These are phyloP conservation scores for Capsella bursapastoris DNA, from an alignment of 345 rosid species.

Conservation along the genomic window DNA sequence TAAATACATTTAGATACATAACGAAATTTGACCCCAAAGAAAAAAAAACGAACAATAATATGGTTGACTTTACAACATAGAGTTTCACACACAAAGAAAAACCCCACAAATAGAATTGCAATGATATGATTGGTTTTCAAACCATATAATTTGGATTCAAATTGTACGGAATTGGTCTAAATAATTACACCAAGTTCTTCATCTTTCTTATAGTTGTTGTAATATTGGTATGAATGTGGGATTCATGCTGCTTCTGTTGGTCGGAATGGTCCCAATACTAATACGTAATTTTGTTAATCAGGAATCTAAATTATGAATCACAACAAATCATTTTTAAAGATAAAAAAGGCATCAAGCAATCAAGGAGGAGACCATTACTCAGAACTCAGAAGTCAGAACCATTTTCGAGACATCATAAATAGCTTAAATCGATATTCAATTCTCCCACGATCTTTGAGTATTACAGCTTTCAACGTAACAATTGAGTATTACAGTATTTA, in stretches of 20 bases:
- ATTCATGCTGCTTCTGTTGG: slow-evolving; percentile 38
- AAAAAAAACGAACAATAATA: no score
- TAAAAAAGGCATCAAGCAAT: slow-evolving; percentile 7
- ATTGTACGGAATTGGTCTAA: not conserved
- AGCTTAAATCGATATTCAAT: not conserved
- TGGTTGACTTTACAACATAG: no score
- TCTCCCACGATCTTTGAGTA: slow-evolving; percentile 23
- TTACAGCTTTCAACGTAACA: slow-evolving; percentile 8
- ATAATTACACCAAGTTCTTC: not conserved
- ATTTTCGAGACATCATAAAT: slow-evolving; percentile 20
- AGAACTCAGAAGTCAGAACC: not conserved
- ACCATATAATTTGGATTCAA: not conserved
- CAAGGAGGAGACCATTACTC: slow-evolving; percentile 18
- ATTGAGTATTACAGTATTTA: not conserved
- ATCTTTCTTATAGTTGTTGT: not conserved
- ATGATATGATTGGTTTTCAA: not conserved
- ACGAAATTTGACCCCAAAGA: no score
- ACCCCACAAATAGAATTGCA: not conserved
- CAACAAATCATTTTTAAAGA: not conserved
- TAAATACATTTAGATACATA: no score
- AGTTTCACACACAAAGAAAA: no score
- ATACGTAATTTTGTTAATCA: not conserved
- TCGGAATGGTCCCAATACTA: not conserved
- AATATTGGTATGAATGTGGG: slow-evolving; percentile 6
- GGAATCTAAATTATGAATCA: slow-evolving; percentile 20